Percentiles rank a stretch among this genome's conserved stretches.
These are phyloP conservation scores for Dissophora ornata DNA, from an alignment of 192 early-diverging fungal genomes.

Conservation along the genomic window DNA sequence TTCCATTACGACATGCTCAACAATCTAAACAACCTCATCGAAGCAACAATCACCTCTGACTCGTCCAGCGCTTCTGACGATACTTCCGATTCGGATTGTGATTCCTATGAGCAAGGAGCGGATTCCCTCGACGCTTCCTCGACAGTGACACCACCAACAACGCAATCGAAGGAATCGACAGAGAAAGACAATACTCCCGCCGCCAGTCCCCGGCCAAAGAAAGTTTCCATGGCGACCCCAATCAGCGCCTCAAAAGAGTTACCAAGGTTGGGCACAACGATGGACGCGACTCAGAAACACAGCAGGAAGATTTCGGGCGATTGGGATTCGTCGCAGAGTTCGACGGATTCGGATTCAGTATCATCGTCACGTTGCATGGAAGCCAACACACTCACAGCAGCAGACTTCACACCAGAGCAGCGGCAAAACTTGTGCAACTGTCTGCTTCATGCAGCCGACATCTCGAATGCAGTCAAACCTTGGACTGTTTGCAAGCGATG, in stretches of 20 bases:
- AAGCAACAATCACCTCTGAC: constrained; percentile 35
- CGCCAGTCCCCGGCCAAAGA: background rate
- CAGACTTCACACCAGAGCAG: constrained; percentile 56
- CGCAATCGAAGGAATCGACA: background rate
- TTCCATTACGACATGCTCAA: constrained; percentile 82
- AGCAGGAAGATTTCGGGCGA: constrained; percentile 8
- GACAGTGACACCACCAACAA: background rate
- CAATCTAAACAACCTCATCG: constrained; percentile 56
- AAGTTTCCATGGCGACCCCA: constrained; percentile 17
- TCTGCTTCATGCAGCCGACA: constrained; percentile 88
- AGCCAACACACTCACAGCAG: background rate
- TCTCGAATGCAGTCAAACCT: constrained; percentile 88
- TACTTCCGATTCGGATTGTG: constrained; percentile 20
- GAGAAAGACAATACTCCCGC: background rate
- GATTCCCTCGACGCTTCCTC: background rate
- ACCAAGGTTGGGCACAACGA: background rate
- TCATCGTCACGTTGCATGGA: constrained; percentile 21
- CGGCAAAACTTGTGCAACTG: constrained; percentile 73
- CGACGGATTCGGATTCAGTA: constrained; percentile 18
- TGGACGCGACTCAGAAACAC: background rate
- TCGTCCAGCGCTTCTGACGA: constrained; percentile 36
- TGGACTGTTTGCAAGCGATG: constrained; percentile 89
- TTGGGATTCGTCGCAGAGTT: constrained; percentile 15
- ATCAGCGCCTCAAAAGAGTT: constrained; percentile 12
- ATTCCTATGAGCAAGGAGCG: background rate